Base-by-base conservation (phyloP, 2,329 filamentous ascomycete genomes). In the Aspergillus fumigatiaffinis region DNA sequence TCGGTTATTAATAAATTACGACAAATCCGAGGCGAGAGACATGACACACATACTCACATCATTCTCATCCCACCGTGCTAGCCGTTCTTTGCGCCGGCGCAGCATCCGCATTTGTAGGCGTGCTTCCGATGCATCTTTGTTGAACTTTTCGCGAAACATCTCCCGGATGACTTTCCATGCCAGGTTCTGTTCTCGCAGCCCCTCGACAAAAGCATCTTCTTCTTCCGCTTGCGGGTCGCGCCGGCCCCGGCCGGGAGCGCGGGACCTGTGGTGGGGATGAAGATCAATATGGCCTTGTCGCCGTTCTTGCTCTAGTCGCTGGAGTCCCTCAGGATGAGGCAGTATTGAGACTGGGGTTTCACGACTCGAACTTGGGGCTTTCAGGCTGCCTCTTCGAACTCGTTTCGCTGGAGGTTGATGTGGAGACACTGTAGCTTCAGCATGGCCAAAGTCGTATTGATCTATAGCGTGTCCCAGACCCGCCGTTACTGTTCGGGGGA, bases 31-130 rank as follows among this genome's bases (percentile, higher is more conserved):
- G 9, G 44, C 50, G 35, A 12, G 23, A 51, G 50, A 20, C 28
- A 48, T 20, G 64, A 61, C 51, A 61, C 67, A 76, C 75, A 66
- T 76, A 77, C 74, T 76, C 73, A 77, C 73, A 76, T 77, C 73
- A 55, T 71, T 66, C 58, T 76, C 72, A 55, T 75, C 73, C 75
- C 75, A 77, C 44, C 67, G 68, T 7, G 68, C 63, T 49, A 66
- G 60, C 26, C 72, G 68, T 53, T 73, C 67, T 53, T 73, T 72
- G 48, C 72, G 70, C 47, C 73, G 62, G 42, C 75, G 74, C 38
- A 69, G 61, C 58, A 75, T 68, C 32, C 75, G 71, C 75, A 77
- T 77, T 63, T 77, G 75, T 57, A 77, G 64, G 32, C 74, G 67
- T 4, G 75, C 73, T 57, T 75, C 70, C 23, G 71, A 68, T 6